phyloP scores from a whole-genome alignment of 2,329 filamentous ascomycete species.

The Trichoderma sp. region DNA sequence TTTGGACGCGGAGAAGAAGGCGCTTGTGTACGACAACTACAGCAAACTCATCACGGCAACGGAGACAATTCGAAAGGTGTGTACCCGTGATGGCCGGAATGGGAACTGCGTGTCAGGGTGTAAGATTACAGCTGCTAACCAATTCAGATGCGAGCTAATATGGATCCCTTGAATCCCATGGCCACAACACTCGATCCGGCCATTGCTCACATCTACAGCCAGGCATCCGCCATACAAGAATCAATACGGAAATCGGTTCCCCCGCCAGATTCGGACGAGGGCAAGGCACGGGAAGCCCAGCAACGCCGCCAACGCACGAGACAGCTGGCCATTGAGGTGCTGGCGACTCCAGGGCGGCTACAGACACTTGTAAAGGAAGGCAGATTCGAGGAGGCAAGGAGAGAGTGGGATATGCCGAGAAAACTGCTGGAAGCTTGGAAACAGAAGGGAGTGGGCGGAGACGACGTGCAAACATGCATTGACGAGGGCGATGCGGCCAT shows the following conservation, averaged over 20 bases:
- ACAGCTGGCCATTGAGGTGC: slow-evolving; percentile 59
- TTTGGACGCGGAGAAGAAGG: slow-evolving; percentile 93
- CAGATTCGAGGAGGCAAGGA: slow-evolving; percentile 56
- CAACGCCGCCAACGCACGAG: slow-evolving; percentile 41
- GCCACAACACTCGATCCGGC: slow-evolving; percentile 70
- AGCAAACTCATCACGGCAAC: slow-evolving; percentile 95
- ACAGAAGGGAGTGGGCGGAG: slow-evolving; percentile 52
- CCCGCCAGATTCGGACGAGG: slow-evolving; percentile 42
- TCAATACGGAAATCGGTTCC: slow-evolving; percentile 48
- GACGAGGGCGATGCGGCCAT: slow-evolving; percentile 54
- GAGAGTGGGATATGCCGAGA: slow-evolving; percentile 54
- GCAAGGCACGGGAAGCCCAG: slow-evolving; percentile 34
- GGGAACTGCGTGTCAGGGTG: background rate
- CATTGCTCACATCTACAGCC: slow-evolving; percentile 69
- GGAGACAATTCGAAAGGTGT: slow-evolving; percentile 81
- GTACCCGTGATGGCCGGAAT: background rate
- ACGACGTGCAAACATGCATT: slow-evolving; percentile 52
- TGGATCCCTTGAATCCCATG: slow-evolving; percentile 74
- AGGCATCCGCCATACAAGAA: slow-evolving; percentile 54
- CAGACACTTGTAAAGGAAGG: slow-evolving; percentile 57
- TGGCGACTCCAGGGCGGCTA: slow-evolving; percentile 60
- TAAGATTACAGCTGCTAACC: background rate
- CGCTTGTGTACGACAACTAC: slow-evolving; percentile 97
- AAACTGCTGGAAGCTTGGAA: slow-evolving; percentile 52
- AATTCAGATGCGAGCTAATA: slow-evolving; percentile 67